Evolutionary conservation across 2,329 filamentous ascomycete genomes (phyloP), one percentile per base, ranked within the genome.

Genomic region (Microdochium bolleyi): DNA sequence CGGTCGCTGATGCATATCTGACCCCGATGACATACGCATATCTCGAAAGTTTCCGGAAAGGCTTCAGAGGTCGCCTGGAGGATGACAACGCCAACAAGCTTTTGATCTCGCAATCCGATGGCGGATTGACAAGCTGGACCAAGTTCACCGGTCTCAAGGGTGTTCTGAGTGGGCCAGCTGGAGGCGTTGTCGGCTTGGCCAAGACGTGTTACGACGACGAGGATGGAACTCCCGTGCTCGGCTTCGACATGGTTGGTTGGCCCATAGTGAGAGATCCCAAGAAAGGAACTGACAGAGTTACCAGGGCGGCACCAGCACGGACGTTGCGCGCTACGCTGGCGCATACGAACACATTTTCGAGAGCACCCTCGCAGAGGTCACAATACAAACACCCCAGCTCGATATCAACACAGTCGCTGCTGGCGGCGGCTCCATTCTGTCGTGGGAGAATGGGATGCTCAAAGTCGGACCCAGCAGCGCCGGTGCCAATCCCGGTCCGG

Each of bases 361-460:
- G 61, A 89, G 86, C 0, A 89, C 85, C 0, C 90, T 86, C 0
- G 88, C 88, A 0, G 88, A 88, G 13, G 83, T 92, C 1, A 85
- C 86, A 1, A 89, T 92, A 11, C 87, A 91, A 57, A 86, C 83
- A 1, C 88, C 88, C 0, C 88, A 92, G 62, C 77, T 92, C 1
- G 88, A 92, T 60, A 91, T 92, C 64, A 89, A 89, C 64, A 92
- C 88, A 1, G 87, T 91, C 3, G 87, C 87, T 24, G 86, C 87
- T 7, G 87, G 87, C 19, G 87, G 87, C 55, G 85, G 85, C n/a
- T 86, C 82, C 1, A 74, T 83, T 16, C 71, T 91, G 0, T 85
- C 84, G 61, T 89, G 83, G 76, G 80, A 79, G 54, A 89, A 89
- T 55, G 86, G 86, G 0, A 72, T 90, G 2, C 88, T 90, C 57